phyloP scores from a whole-genome alignment of 2,329 filamentous ascomycete species.

The Cryoendolithus antarcticus region DNA sequence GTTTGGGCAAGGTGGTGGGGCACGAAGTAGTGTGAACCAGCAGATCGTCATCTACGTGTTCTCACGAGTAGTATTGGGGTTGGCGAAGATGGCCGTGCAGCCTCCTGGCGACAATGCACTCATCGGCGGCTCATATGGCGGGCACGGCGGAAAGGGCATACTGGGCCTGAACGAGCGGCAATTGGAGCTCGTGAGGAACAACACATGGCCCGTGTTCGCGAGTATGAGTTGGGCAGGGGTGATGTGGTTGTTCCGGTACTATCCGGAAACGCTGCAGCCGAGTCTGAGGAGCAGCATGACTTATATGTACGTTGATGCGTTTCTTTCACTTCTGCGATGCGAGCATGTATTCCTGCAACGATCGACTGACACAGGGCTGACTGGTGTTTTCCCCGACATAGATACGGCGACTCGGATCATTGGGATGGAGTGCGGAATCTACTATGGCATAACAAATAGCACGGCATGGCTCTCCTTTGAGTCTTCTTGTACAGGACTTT shows the following conservation, averaged over 20 bases:
- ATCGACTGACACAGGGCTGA: constrained; percentile 18
- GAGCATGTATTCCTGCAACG: neutral
- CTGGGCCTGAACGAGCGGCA: constrained; percentile 28
- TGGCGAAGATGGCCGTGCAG: constrained; percentile 73
- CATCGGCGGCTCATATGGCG: constrained; percentile 25
- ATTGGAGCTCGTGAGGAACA: constrained; percentile 34
- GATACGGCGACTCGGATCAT: constrained; percentile 67
- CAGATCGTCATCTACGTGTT: constrained; percentile 99
- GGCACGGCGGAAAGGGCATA: constrained; percentile 29
- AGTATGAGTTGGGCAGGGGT: constrained; percentile 82
- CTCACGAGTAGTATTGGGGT: constrained; percentile 75
- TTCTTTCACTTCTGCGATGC: constrained; percentile 2
- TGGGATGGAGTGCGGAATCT: constrained; percentile 83
- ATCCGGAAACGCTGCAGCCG: constrained; percentile 81
- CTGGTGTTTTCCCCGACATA: constrained; percentile 22
- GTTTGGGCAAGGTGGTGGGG: constrained; percentile 66
- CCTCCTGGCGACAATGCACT: constrained; percentile 30
- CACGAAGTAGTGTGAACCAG: constrained; percentile 63
- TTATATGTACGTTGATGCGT: constrained; percentile 62
- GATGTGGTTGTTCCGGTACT: constrained; percentile 89
- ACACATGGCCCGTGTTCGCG: constrained; percentile 89
- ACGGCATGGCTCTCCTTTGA: constrained; percentile 1
- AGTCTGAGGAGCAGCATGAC: constrained; percentile 92
- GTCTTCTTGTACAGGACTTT: constrained; percentile 1
- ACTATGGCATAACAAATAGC: constrained; percentile 62